These are phyloP conservation scores for Halenospora varia DNA, from an alignment of 495 filamentous ascomycete species.

Conservation along the genomic window DNA sequence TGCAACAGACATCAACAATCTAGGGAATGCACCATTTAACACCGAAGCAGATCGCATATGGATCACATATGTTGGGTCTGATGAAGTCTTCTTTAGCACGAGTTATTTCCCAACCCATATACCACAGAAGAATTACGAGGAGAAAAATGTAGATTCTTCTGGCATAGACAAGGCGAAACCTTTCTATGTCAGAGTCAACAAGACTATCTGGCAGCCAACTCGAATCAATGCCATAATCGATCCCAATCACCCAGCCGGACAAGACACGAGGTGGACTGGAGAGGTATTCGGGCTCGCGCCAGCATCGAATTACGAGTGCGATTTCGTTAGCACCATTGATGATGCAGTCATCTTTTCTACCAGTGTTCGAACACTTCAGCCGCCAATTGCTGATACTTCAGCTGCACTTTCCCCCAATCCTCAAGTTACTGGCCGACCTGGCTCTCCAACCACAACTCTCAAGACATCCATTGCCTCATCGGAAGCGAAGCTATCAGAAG, in stretches of 20 bases:
- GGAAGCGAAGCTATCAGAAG: slow-evolving; percentile 73
- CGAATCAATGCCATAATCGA: slow-evolving; percentile 55
- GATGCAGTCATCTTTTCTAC: slow-evolving; percentile 70
- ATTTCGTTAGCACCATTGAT: slow-evolving; percentile 74
- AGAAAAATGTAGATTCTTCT: slow-evolving; percentile 30
- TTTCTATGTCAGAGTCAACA: slow-evolving; percentile 85
- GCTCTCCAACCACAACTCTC: slow-evolving; percentile 85
- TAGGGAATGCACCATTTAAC: slow-evolving; percentile 72
- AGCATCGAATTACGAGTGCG: slow-evolving; percentile 77
- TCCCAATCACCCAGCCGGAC: slow-evolving; percentile 31
- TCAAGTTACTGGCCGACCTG: slow-evolving; percentile 65
- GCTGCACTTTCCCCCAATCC: slow-evolving; percentile 26
- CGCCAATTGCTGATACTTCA: slow-evolving; percentile 60
- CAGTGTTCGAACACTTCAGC: slow-evolving; percentile 73
- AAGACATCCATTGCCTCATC: slow-evolving; percentile 81
- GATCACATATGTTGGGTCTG: slow-evolving; percentile 79
- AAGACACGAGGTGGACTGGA: slow-evolving; percentile 60
- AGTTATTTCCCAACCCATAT: slow-evolving; percentile 52
- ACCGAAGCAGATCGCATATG: slow-evolving; percentile 73
- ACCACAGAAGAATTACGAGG: slow-evolving; percentile 17
- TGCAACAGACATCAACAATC: slow-evolving; percentile 72
- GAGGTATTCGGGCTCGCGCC: slow-evolving; percentile 88
- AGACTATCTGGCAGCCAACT: slow-evolving; percentile 82
- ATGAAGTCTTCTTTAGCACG: slow-evolving; percentile 78
- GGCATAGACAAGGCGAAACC: slow-evolving; percentile 63